Evolutionary conservation across 78 protist genomes (phyloP), one percentile per base, ranked within the genome.

Genomic region (Blattamonas nauphoetae): DNA sequence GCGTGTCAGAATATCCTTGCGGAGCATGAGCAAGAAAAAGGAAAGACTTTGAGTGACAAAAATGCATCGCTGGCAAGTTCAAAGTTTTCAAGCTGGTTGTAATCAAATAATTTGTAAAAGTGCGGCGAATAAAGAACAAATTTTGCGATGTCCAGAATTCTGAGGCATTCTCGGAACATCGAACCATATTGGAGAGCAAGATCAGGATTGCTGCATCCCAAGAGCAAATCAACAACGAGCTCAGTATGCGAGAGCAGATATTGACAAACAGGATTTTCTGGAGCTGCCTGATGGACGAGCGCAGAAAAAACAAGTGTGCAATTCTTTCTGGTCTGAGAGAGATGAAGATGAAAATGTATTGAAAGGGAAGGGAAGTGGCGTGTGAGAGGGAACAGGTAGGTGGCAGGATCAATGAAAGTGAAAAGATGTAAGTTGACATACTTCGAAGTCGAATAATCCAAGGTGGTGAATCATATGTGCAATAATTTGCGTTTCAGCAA

Each of bases 1-100:
- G 71, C 81, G 45, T 0, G 95, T 93, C 36, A 96, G 86, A 38
- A 93, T 44, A 0, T 96, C 98, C 87, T 91, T 45, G 35, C 44
- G 81, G 2, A 3, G 1, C 0, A 43, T 35, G 43, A 11, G 42
- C 0, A 36, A 0, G 42, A 44, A 1, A 45, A 81, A 29, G 32
- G 0, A 46, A 1, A 2, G 1, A 42, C 88, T 80, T 91, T 91
- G 89, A 95, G 89, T 3, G 98, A 92, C 46, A 96, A 87, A 84
- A 96, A 96, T 2, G 97, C 96, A 41, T 97, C 99, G 29, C 96
- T 92, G 5, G 97, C 95, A 0, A 95, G 92, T 45, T 97, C 99
- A 44, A 97, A 97, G 32, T 92, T 87, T 44, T 91, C n/a, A 44
- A 86, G 44, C 45, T 94, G 94, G 4, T 93, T 93, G 89, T 86